Base-by-base conservation (phyloP, 371 early-diverging fungal genomes). In the Mucor saturninus region DNA sequence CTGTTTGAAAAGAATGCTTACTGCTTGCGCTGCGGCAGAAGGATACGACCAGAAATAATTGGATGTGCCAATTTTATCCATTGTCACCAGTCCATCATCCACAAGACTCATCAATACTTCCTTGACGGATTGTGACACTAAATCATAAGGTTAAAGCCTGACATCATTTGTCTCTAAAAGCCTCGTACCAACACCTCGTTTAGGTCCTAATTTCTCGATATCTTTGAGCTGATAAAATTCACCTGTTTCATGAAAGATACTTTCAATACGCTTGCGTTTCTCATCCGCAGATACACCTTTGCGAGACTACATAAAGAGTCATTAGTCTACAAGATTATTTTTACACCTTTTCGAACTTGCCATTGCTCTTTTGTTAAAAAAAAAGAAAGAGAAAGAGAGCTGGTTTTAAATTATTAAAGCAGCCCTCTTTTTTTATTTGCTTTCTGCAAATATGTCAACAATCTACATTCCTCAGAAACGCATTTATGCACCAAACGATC, bases 11-110 rank as follows among this genome's bases (percentile, higher is more conserved):
- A 21, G 21, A 1, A 21, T 53, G 15, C 74, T 66, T 74, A 88
- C 92, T 28, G 79, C 69, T 62, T 88, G 83, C 6, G 82, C 74
- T 2, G 89, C 85, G 38, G 91, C 80, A 61, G 93, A 91, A 2
- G 94, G 93, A 68, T 94, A 98, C 6, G 91, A 84, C 98, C 98
- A 99, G 69, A 81, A 98, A 68, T 92, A 95, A 64, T 93, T 97
- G 10, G 93, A 90, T 11, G 89, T 87, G 8, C 96, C 99, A 56
- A 96, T 92, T 77, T 96, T 98, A 62, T 99, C 97, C n/a, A 75
- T 72, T n/a, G 77, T 81, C 10, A 95, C 94, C 30, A 94, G 65
- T 28, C 86, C 86, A 77, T 99, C 99, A 71, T 93, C 91, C n/a
- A 98, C 93, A 29, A 98, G 83, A 13, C 85, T 78, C 65, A 94